phyloP scores from a whole-genome alignment of 2,329 filamentous ascomycete genomes.

The Gnomoniopsis sp. region DNA sequence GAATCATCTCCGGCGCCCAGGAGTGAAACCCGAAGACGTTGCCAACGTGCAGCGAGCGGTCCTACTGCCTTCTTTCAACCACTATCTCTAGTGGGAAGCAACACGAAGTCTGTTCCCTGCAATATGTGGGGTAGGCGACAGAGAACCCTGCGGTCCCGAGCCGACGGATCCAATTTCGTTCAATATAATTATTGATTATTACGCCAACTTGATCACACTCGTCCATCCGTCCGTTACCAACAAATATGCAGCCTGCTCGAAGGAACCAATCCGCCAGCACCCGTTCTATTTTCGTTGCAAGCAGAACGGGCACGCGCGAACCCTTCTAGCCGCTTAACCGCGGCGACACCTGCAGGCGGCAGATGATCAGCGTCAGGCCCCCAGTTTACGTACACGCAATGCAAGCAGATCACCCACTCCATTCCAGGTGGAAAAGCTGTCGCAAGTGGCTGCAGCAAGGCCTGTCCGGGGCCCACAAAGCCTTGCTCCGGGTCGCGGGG shows the following conservation, averaged over 20 bases:
- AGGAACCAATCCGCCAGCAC: neutral
- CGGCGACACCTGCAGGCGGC: neutral
- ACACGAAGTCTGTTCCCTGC: neutral
- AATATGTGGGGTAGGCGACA: constrained; percentile 5
- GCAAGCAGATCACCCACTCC: neutral
- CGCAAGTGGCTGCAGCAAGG: too few relatives aligned
- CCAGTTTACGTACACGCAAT: neutral
- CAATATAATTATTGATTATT: neutral
- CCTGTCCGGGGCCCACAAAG: neutral
- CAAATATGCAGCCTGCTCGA: constrained; percentile 1
- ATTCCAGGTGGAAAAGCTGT: neutral
- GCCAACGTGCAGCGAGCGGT: too few relatives aligned
- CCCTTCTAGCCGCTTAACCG: neutral
- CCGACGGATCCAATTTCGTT: neutral
- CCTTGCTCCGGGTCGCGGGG: neutral
- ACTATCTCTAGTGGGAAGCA: neutral
- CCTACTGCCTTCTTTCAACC: neutral
- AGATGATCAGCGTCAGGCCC: constrained; percentile 4
- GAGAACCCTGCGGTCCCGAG: constrained; percentile 2
- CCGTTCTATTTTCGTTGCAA: neutral
- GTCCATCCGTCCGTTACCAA: neutral
- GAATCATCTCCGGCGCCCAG: neutral
- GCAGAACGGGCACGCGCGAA: neutral
- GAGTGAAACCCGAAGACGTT: neutral
- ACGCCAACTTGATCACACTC: neutral